phyloP scores from a whole-genome alignment of 176 grass and related monocot species.

The Oryza nivara region DNA sequence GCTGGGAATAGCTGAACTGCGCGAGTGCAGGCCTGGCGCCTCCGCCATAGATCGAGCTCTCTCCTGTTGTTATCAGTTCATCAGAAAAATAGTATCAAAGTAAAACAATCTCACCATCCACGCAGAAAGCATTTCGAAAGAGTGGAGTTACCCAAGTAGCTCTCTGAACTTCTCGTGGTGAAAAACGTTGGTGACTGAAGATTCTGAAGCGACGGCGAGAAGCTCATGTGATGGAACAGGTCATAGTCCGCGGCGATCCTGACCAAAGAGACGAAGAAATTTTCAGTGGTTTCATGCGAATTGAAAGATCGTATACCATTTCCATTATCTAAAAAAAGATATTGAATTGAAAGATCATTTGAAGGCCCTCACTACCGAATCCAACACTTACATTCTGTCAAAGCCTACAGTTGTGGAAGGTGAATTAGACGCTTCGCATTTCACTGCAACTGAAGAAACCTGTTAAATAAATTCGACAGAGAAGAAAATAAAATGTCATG shows the following conservation, averaged over 20 bases:
- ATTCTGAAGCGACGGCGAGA: slow-evolving; percentile 36
- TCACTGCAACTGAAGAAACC: slow-evolving; percentile 28
- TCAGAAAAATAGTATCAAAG: background rate
- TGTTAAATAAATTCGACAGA: background rate
- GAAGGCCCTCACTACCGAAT: background rate
- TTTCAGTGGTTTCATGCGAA: background rate
- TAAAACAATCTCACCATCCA: background rate
- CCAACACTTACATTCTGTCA: slow-evolving; percentile 45
- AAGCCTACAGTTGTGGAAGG: slow-evolving; percentile 23
- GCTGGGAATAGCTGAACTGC: slow-evolving; percentile 43
- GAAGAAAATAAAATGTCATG: background rate
- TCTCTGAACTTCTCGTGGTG: slow-evolving; percentile 11
- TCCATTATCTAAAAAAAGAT: too few species aligned
- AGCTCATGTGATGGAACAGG: slow-evolving; percentile 22
- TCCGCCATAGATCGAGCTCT: slow-evolving; percentile 21
- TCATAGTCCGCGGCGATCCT: slow-evolving; percentile 39
- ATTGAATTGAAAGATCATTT: background rate
- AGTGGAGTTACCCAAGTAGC: slow-evolving; percentile 30
- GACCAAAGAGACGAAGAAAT: background rate
- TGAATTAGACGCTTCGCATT: slow-evolving; percentile 42
- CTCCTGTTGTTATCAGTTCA: background rate
- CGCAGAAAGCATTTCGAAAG: background rate
- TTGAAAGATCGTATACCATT: background rate
- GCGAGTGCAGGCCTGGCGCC: slow-evolving; percentile 16
- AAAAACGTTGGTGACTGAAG: slow-evolving; percentile 38